Evolutionary conservation across 306 rosid species (phyloP).

Genomic region (Senna siamea): DNA sequence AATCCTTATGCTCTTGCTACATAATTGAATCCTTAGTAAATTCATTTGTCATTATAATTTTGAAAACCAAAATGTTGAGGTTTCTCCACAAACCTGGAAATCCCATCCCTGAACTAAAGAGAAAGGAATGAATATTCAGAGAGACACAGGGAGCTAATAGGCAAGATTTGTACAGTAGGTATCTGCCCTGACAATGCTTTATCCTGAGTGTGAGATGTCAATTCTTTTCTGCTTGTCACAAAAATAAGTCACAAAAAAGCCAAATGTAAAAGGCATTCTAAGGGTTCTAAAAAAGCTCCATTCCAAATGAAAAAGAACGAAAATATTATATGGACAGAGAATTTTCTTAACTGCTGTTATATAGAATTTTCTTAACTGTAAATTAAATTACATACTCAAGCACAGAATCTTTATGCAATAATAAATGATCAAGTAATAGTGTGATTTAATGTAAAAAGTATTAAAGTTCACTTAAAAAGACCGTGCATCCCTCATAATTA

Average conservation of each 20-base stretch:
- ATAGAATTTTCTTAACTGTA: not conserved
- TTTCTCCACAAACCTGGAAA: too few relatives aligned
- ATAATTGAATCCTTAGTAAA: too few relatives aligned
- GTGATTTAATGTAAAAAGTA: not conserved
- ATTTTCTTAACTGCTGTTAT: not conserved
- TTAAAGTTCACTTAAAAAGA: not conserved
- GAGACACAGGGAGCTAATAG: not conserved
- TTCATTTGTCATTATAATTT: too few relatives aligned
- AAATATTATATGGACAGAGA: not conserved
- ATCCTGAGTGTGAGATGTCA: not conserved
- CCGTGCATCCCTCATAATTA: not conserved
- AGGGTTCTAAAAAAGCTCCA: not conserved
- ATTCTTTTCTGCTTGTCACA: not conserved
- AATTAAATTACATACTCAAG: not conserved
- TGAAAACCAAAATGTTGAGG: too few relatives aligned
- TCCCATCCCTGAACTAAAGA: too few relatives aligned
- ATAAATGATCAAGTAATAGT: not conserved
- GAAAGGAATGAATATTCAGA: too few relatives aligned
- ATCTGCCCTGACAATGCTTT: slow-evolving; percentile 19
- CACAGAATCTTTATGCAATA: not conserved
- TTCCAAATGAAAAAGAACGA: not conserved
- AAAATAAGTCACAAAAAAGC: not conserved
- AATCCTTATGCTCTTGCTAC: too few relatives aligned
- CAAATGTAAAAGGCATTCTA: not conserved
- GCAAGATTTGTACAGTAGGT: slow-evolving; percentile 5